Base-by-base conservation (phyloP, 148 eudicot species). In the Arctostaphylos glauca region DNA sequence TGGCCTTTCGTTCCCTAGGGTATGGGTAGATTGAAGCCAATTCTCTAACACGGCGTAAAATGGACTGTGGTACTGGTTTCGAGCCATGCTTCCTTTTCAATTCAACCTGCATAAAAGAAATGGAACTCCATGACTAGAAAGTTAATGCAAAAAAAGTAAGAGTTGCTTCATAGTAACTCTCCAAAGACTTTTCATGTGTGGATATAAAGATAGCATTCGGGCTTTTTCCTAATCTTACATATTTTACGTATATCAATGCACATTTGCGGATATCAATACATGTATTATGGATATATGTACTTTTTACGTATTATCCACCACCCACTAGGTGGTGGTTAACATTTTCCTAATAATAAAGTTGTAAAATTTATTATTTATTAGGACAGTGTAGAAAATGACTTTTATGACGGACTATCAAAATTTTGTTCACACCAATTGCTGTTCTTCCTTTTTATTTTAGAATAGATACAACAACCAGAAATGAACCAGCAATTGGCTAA, bases 1-100 rank as follows among this genome's bases (percentile, higher is more conserved):
- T 54, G 62, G 58, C 41, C 64, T 76, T 75, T 74, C 73, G 67
- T 15, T 55, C 81, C 68, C 85, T 56, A 4, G 82, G 86, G 68
- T 62, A 75, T 15, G 80, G 83, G 76, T 80, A 19, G 55, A 80
- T 81, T 25, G 55, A 79, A 75, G 86, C 80, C 77, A 84, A 76
- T 70, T 84, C 83, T 81, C 74, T 84, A 23, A 84, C 83, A 4
- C 81, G 86, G 49, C 18, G 83, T 55, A 84, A 74, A 53, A 84
- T 81, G 12, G 80, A 67, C 76, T 41, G 68, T 14, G 86, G 83
- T 75, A 84, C 64, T 62, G 60, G 48, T 53, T 80, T 64, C 9
- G 83, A 75, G 67, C 70, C n/a, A 66, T 76, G 83, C 79, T 43
- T 81, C 49, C 44, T 81, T 66, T 47, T 84, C 23, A 43, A 47